These are phyloP conservation scores for Sistotremastrum suecicum DNA, from an alignment of 768 basidiomycete species.

Conservation along the genomic window DNA sequence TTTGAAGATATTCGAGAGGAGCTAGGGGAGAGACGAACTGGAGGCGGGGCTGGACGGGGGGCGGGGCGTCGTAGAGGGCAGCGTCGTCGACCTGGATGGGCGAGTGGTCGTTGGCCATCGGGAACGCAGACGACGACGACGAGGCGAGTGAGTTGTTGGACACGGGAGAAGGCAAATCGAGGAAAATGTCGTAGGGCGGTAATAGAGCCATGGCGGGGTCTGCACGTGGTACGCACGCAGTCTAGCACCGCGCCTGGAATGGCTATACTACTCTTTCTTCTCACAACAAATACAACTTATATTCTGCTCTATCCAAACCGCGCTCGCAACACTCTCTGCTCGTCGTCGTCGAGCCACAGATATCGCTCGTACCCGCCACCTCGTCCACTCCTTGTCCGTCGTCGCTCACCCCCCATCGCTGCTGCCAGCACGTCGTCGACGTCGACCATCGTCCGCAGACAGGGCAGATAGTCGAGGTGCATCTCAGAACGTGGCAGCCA, in stretches of 20 bases:
- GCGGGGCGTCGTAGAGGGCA: slow-evolving; percentile 4
- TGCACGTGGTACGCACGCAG: neutral
- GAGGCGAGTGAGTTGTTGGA: too few relatives aligned
- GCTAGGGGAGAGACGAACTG: slow-evolving; percentile 42
- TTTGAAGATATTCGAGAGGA: slow-evolving; percentile 67
- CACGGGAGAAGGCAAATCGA: neutral
- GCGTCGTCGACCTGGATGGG: neutral
- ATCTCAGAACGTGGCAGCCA: slow-evolving; percentile 29
- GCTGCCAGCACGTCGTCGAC: slow-evolving; percentile 44
- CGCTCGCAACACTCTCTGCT: slow-evolving; percentile 21
- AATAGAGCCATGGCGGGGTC: neutral
- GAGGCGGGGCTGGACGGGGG: slow-evolving; percentile 7
- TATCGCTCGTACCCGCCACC: slow-evolving; percentile 27
- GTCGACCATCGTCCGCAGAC: slow-evolving; percentile 46
- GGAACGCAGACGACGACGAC: too few relatives aligned
- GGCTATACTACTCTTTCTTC: neutral
- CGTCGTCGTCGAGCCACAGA: slow-evolving; percentile 24
- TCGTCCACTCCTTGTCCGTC: slow-evolving; percentile 48
- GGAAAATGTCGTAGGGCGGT: neutral
- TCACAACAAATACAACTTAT: too few relatives aligned
- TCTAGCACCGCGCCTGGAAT: neutral
- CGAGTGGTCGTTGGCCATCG: slow-evolving; percentile 3
- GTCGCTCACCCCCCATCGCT: slow-evolving; percentile 17
- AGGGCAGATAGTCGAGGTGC: slow-evolving; percentile 58
- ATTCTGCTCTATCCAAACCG: slow-evolving; percentile 8